These are phyloP conservation scores for Colletotrichum sp. DNA, from an alignment of 2,329 filamentous ascomycete genomes.

Conservation along the genomic window DNA sequence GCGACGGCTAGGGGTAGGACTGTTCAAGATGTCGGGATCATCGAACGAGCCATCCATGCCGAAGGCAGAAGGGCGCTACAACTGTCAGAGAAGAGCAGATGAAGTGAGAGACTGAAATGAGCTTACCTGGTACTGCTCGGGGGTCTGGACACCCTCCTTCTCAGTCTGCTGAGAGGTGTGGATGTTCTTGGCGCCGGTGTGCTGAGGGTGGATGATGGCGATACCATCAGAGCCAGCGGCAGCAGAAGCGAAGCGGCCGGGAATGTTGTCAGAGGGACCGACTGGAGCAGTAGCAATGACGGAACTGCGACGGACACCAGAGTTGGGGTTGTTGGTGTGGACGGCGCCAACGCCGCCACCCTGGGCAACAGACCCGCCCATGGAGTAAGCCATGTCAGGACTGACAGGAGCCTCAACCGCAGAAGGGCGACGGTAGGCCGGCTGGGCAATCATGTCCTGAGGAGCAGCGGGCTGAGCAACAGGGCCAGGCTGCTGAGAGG, in stretches of 20 bases:
- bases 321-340: background rate
- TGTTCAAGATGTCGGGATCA: background rate
- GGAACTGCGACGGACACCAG: background rate
- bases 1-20: background rate
- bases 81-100: background rate
- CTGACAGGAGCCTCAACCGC: background rate
- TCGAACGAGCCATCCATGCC: background rate
- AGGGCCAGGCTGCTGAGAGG: background rate
- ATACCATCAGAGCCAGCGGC: background rate
- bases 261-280: background rate
- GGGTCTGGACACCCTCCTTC: background rate
- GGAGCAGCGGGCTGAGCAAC: background rate
- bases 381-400: background rate
- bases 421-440: background rate
- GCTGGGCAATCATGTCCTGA: background rate
- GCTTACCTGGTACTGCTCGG: background rate
- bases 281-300: background rate
- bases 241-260: slow-evolving; percentile 4
- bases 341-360: background rate
- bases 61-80: background rate
- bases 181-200: background rate
- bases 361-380: background rate
- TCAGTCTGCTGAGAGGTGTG: background rate
- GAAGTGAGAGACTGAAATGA: background rate
- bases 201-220: background rate